Evolutionary conservation across 345 rosid species (phyloP).

Genomic region (Populus alba): DNA sequence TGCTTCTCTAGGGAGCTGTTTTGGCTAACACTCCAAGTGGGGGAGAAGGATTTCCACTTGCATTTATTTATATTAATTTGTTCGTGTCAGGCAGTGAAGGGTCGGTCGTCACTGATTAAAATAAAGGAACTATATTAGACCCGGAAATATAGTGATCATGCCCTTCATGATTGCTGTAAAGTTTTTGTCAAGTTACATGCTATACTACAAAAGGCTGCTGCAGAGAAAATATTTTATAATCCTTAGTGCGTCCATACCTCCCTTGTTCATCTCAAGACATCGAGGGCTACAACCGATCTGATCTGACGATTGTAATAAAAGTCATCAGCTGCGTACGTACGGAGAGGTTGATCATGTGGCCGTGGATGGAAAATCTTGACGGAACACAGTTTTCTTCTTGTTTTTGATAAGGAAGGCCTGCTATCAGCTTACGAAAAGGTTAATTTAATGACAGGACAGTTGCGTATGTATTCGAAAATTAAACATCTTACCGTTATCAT

Average conservation of each 20-base stretch:
- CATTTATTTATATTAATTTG: conserved; percentile 14
- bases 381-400: background rate
- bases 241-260: background rate
- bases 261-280: background rate
- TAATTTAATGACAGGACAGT: background rate
- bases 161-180: conserved; percentile 20
- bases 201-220: conserved; percentile 18
- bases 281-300: background rate
- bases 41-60: conserved; percentile 35
- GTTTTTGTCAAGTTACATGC: conserved; percentile 11
- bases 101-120: background rate
- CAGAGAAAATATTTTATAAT: background rate
- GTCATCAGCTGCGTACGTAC: background rate
- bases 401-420: background rate
- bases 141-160: conserved; percentile 14
- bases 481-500: too few relatives aligned
- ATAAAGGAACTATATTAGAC: background rate
- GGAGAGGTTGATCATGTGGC: background rate
- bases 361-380: background rate
- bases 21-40: conserved; percentile 40
- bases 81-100: background rate
- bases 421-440: too few relatives aligned
- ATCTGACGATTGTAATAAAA: background rate
- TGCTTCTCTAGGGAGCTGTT: conserved; percentile 5
- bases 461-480: background rate